Base-by-base conservation (phyloP, 768 basidiomycete species). In the Cyathus striatus region DNA sequence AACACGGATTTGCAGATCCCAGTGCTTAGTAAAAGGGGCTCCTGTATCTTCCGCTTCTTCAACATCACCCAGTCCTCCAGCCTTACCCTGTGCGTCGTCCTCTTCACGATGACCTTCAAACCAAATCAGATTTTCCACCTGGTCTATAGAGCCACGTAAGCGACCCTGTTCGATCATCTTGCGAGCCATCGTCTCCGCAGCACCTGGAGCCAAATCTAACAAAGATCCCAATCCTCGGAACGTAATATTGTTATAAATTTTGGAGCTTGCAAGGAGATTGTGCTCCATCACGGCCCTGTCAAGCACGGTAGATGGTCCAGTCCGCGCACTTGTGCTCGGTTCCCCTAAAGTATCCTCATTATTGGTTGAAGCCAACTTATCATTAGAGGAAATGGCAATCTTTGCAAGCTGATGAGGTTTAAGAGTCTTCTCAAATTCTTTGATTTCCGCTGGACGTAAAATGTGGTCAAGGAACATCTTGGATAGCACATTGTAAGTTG, bases 381-480 rank as follows among this genome's bases (percentile, higher is more conserved):
- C 90, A 53, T 90, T 90, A 43, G 85, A 79, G 10, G 88, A 88
- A 13, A 91, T 83, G 20, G 86, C 75, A 37, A 95, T 83, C 59
- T 82, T 85, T n/a, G 96, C 96, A 21, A 96, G 77, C 60, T 99
- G 96, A 66, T 99, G 96, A 13, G 86, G 79, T 52, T 87, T 86
- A 41, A 99, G 78, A 2, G 82, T 85, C 34, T 73, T 73, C 60
- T 94, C 90, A 58, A 99, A 99, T 38, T 84, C 83, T 57, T 88
- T 83, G 43, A 98, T 78, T 66, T 99, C 95, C 35, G 78, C 72
- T 1, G 92, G 76, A 34, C 93, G 86, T 39, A 99, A 78, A 58
- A 99, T 97, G 51, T 92, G 93, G 58, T 98, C 96, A 49, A 98
- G 83, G 66, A 96, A 93, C 95, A 98, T 98, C 61, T 97, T 97